These are phyloP conservation scores for Groenewaldozyma salmanticensis DNA, from an alignment of 805 yeast species.

Conservation along the genomic window DNA sequence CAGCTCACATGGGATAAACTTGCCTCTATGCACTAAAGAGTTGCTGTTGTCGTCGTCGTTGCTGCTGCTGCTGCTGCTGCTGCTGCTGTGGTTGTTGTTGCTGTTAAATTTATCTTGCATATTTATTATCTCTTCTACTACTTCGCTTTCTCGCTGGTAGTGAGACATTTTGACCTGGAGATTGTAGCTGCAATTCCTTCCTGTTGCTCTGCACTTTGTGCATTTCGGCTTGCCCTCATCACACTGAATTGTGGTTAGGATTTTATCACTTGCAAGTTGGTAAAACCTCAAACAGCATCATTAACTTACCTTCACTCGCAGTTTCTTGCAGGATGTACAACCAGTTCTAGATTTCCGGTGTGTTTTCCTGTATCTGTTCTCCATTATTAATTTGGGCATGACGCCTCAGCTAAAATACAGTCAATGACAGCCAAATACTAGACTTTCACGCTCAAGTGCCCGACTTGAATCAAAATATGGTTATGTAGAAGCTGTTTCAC, in stretches of 20 bases:
- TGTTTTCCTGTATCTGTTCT: not conserved
- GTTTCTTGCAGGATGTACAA: slow-evolving; percentile 12
- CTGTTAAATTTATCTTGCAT: too few species aligned
- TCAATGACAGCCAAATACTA: too few species aligned
- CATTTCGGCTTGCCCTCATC: slow-evolving; percentile 13
- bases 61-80: not conserved
- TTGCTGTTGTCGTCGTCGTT: too few species aligned
- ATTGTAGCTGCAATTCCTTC: slow-evolving; percentile 9
- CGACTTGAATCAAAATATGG: too few species aligned
- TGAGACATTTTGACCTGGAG: not conserved
- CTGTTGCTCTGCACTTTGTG: slow-evolving; percentile 11
- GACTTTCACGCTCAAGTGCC: too few species aligned
- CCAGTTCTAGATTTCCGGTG: slow-evolving; percentile 11
- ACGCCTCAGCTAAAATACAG: too few species aligned
- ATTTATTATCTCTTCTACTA: too few species aligned
- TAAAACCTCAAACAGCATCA: not conserved
- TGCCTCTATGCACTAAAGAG: too few species aligned
- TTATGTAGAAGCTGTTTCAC: too few species aligned
- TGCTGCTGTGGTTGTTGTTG: not conserved
- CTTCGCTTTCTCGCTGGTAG: not conserved
- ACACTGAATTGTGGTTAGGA: slow-evolving; percentile 6
- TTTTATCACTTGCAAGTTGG: not conserved
- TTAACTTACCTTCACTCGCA: slow-evolving; percentile 12
- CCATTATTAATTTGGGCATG: too few species aligned
- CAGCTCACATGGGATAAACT: not conserved